Evolutionary conservation across 78 protist species (phyloP).

Genomic region (Capsaspora owczarzaki): DNA sequence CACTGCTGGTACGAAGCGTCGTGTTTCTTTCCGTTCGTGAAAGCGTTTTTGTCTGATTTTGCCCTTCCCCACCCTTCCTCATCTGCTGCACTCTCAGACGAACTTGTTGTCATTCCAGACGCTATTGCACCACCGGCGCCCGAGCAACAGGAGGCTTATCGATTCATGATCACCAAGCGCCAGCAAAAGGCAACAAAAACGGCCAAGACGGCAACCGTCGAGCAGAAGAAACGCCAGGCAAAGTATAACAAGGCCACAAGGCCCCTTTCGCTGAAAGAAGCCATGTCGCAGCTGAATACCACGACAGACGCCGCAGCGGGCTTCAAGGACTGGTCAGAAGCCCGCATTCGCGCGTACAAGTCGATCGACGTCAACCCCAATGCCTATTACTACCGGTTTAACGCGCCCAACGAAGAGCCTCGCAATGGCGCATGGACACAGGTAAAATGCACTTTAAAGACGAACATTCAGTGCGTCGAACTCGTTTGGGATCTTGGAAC

Average conservation of each 20-base stretch:
- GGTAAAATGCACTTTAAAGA: neutral
- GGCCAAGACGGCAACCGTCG: neutral
- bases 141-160: neutral
- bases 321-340: conserved; percentile 1
- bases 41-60: neutral
- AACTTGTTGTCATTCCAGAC: no score
- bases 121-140: no score
- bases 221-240: neutral
- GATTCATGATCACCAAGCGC: neutral
- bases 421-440: conserved; percentile 40
- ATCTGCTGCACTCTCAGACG: no score
- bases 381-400: conserved; percentile 62
- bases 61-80: neutral
- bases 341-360: conserved; percentile 5
- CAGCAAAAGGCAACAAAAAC: neutral
- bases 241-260: neutral
- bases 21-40: neutral
- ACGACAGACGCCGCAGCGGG: no score
- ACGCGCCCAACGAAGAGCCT: conserved; percentile 42
- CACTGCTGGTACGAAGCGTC: neutral
- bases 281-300: neutral
- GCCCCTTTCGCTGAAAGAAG: neutral
- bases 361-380: conserved; percentile 43
- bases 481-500: neutral
- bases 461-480: neutral